Conservation (phyloP, 768 basidiomycete genomes). For the Termitomyces sp. region DNA sequence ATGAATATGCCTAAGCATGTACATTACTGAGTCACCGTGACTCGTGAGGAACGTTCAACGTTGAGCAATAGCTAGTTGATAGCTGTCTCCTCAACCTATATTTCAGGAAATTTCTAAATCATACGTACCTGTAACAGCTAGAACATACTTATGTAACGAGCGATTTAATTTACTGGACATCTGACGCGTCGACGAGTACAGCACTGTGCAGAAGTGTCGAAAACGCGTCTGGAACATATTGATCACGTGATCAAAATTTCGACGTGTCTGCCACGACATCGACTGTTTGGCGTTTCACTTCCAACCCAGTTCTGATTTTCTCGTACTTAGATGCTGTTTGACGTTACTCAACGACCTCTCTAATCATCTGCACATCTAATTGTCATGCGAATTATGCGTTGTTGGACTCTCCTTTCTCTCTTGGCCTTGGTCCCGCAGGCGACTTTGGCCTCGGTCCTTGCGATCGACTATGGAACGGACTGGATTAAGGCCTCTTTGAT, state of each 20-base stretch:
- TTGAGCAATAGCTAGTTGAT: background rate
- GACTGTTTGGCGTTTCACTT: conserved; percentile 7
- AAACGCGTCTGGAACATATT: background rate
- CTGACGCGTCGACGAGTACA: background rate
- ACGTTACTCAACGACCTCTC: conserved; percentile 20
- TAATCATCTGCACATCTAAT: conserved; percentile 22
- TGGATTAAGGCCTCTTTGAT: conserved; percentile 96
- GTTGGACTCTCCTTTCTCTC: conserved; percentile 39
- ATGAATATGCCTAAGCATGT: background rate
- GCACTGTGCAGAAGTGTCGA: background rate
- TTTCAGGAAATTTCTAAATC: too few species aligned
- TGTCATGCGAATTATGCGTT: conserved; percentile 38
- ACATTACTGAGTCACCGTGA: background rate
- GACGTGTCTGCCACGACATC: conserved; percentile 38
- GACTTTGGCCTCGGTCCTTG: conserved; percentile 76
- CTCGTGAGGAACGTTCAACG: too few species aligned
- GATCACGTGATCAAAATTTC: conserved; percentile 22
- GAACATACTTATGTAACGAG: background rate
- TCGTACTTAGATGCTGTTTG: conserved; percentile 28
- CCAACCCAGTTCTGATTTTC: conserved; percentile 1
- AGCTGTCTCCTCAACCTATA: background rate
- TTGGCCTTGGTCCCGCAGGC: conserved; percentile 39
- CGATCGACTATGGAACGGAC: conserved; percentile 98
- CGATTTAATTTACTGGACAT: background rate
- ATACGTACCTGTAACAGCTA: background rate